Evolutionary conservation across 1,284 basidiomycete species (phyloP).

Genomic region (Ustilago hordei): DNA sequence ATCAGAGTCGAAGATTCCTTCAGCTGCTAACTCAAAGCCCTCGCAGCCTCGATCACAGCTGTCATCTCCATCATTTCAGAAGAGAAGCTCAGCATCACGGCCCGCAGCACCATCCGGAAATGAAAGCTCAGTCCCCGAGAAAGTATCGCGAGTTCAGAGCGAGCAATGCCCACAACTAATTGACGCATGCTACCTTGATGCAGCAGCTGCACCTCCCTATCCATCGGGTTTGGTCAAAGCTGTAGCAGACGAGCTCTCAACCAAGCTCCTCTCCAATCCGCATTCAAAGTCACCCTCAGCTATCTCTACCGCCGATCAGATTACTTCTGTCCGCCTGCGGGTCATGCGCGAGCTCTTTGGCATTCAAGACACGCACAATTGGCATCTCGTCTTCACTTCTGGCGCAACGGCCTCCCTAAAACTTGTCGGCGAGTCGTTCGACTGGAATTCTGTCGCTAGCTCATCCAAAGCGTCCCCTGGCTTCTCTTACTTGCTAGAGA

Average conservation of each 20-base stretch:
- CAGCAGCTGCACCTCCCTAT: constrained; percentile 65
- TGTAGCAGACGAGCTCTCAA: constrained; percentile 39
- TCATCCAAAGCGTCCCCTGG: background rate
- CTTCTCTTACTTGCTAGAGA: constrained; percentile 43
- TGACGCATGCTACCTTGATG: constrained; percentile 65
- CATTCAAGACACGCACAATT: constrained; percentile 44
- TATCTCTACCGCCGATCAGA: constrained; percentile 46
- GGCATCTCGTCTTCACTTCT: constrained; percentile 58
- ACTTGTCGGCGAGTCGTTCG: constrained; percentile 52
- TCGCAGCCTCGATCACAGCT: background rate
- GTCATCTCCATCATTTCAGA: background rate
- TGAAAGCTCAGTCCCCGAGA: constrained; percentile 8
- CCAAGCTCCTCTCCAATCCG: constrained; percentile 64
- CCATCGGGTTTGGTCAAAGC: constrained; percentile 49
- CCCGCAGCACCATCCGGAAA: background rate
- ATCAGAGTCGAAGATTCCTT: background rate
- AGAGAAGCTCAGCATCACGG: background rate
- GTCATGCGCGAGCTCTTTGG: constrained; percentile 64
- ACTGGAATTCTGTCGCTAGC: constrained; percentile 14
- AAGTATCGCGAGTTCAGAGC: constrained; percentile 19
- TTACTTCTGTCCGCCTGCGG: constrained; percentile 51
- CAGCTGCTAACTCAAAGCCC: background rate
- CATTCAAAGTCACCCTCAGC: constrained; percentile 66
- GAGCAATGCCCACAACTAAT: constrained; percentile 35
- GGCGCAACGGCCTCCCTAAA: constrained; percentile 56